Base-by-base conservation (phyloP, 73 alveolate species). In the Urostyla sp. region DNA sequence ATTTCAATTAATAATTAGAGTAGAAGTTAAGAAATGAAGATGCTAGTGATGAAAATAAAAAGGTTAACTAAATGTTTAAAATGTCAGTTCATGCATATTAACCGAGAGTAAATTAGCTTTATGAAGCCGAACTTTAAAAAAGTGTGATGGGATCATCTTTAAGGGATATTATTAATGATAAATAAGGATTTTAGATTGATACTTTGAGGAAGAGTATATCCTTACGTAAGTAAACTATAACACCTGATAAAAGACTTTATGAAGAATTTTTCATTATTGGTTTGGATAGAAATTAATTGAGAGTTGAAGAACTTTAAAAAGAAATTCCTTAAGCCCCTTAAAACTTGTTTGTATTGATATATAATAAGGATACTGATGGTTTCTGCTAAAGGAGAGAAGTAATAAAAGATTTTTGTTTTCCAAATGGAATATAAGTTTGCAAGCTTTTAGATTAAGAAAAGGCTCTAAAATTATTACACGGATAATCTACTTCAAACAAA, bases 221-320 rank as follows among this genome's bases (percentile, higher is more conserved):
- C 15, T 46, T 24, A 24, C 26, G 30, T 21, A 69, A 24, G 51
- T 6, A n/a, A 30, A 49, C 27, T 24, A 13, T 20, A 4, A 11
- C 48, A 23, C 83, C 83, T 4, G 69, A 49, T 16, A 38, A 37
- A 16, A 18, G 55, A 46, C 24, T 69, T 1, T 69, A 46, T 10
- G 69, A 49, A 18, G 83, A 69, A 32, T 69, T 69, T 49, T 69
- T 69, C 44, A 69, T 69, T 26, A 69, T 69, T 30, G 83, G 83
- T 2, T 18, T 69, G 4, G 69, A 69, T 49, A 45, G 30, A 27
- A 54, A 45, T 5, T 46, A 45, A 26, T 37, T 69, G 6, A 46
- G 43, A 11, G 7, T 35, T 48, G 16, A 36, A 46, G 40, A 48
- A 69, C 40, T 69, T 27, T 7, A 23, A 1, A 4, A 69, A 13